phyloP scores from a whole-genome alignment of 2,329 filamentous ascomycete species.

The Colletotrichum paranaense region DNA sequence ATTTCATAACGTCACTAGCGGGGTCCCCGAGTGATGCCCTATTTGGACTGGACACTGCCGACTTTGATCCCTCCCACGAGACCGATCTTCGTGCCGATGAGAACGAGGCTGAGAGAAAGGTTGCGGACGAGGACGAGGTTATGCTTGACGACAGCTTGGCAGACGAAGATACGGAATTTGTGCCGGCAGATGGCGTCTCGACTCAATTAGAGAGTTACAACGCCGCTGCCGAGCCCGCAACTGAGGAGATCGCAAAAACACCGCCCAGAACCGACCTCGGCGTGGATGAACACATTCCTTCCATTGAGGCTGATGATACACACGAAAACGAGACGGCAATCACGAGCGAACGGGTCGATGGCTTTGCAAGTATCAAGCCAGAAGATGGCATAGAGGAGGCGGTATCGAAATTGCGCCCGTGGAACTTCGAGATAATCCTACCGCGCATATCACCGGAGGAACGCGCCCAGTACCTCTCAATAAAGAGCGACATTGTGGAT shows the following conservation, averaged over 20 bases:
- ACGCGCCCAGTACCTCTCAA: constrained; percentile 44
- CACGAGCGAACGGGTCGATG: neutral
- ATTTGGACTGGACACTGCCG: constrained; percentile 20
- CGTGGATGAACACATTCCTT: neutral
- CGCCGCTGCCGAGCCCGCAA: neutral
- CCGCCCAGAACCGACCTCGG: neutral
- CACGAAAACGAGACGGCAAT: neutral
- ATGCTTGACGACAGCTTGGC: neutral
- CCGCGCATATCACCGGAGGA: constrained; percentile 41
- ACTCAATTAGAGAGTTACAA: neutral
- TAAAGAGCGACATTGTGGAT: constrained; percentile 52
- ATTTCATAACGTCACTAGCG: neutral
- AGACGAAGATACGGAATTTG: neutral
- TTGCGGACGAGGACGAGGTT: neutral
- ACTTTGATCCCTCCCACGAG: neutral
- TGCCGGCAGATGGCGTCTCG: neutral
- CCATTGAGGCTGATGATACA: neutral
- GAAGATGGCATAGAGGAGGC: neutral
- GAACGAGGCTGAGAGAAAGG: neutral
- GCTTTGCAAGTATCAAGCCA: neutral
- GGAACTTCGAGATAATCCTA: constrained; percentile 45
- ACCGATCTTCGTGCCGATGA: neutral
- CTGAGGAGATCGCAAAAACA: neutral
- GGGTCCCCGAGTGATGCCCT: constrained; percentile 13
- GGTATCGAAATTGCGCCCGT: neutral